Conservation (phyloP, 169 alveolate genomes). For the Perkinsus olseni region DNA sequence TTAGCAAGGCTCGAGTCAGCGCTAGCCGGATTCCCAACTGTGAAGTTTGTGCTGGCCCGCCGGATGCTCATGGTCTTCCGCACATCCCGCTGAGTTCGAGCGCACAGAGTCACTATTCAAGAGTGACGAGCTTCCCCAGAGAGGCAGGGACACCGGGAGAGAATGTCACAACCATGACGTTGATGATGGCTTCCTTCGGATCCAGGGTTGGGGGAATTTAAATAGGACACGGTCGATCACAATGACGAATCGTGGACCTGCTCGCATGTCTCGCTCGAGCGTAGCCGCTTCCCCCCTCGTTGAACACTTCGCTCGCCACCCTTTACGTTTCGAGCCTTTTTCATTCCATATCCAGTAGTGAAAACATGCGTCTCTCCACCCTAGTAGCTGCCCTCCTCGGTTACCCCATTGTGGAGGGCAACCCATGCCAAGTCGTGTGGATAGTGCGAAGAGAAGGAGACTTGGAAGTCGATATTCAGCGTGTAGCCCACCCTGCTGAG, state of each 20-base stretch:
- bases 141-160: too few relatives aligned
- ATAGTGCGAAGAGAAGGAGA: background rate
- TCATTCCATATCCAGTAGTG: background rate
- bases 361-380: background rate
- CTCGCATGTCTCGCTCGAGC: too few relatives aligned
- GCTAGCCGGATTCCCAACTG: background rate
- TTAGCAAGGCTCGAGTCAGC: too few relatives aligned
- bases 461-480: background rate
- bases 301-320: too few relatives aligned
- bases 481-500: background rate
- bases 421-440: background rate
- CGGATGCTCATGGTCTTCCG: background rate
- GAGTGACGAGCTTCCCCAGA: too few relatives aligned
- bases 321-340: too few relatives aligned
- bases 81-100: background rate
- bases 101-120: background rate
- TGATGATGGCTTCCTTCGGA: too few relatives aligned
- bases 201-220: too few relatives aligned
- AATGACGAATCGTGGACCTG: too few relatives aligned
- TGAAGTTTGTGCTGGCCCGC: background rate
- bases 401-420: background rate
- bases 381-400: background rate
- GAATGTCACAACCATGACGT: too few relatives aligned
- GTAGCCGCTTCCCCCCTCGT: too few relatives aligned
- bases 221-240: too few relatives aligned